Evolutionary conservation across 495 filamentous ascomycete genomes (phyloP).

Genomic region (Venustampulla echinocandica): DNA sequence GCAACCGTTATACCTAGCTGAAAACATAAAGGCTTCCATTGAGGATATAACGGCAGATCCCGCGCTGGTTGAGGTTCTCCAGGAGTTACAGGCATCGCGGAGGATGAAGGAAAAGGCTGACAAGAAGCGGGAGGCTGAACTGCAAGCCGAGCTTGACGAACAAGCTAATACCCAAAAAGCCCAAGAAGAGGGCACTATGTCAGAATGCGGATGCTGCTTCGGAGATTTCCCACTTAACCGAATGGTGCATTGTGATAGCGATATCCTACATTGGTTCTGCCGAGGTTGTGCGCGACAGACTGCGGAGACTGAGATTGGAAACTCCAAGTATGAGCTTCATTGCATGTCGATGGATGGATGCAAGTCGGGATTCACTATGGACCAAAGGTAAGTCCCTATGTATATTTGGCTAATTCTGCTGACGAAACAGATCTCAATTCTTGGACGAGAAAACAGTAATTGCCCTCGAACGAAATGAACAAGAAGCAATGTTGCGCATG

Average conservation of each 20-base stretch:
- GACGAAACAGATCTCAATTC: conserved; percentile 31
- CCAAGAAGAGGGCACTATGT: conserved; percentile 38
- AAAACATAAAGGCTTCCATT: neutral
- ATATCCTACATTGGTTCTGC: conserved; percentile 60
- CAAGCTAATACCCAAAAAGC: conserved; percentile 35
- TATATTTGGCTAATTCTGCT: neutral
- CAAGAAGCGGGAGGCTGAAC: conserved; percentile 10
- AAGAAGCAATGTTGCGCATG: conserved; percentile 54
- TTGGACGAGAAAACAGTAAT: conserved; percentile 45
- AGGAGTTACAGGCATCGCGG: conserved; percentile 16
- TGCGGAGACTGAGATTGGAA: conserved; percentile 60
- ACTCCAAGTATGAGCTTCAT: conserved; percentile 48
- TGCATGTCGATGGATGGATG: conserved; percentile 46
- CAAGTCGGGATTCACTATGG: conserved; percentile 30
- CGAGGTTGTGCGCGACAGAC: conserved; percentile 50
- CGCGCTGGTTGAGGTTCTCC: conserved; percentile 3
- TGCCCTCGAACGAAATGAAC: conserved; percentile 59
- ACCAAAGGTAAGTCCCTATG: conserved; percentile 30
- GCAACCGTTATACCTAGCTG: conserved; percentile 10
- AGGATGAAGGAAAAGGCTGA: conserved; percentile 17
- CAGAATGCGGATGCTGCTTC: conserved; percentile 67
- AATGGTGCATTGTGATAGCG: conserved; percentile 57
- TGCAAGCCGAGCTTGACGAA: conserved; percentile 25
- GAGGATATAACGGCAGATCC: neutral
- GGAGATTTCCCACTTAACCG: conserved; percentile 54